Conservation (phyloP, 2,329 filamentous ascomycete genomes). For the Diaporthe amygdali region DNA sequence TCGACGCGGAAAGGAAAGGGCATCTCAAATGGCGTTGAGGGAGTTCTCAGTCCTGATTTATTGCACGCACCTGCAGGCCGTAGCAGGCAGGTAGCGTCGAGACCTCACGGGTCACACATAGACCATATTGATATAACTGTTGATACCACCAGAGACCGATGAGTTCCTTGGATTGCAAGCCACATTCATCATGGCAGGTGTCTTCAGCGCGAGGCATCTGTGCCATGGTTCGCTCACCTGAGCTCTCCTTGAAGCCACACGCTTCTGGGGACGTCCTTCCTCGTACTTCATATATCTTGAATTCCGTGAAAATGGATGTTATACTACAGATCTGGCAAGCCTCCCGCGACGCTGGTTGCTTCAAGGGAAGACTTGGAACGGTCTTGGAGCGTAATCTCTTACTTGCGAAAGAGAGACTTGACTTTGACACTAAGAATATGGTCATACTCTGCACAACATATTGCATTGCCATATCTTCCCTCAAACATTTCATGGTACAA, state of each 20-base stretch:
- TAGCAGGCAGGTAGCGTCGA: not conserved
- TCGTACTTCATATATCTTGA: not conserved
- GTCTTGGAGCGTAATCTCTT: rapidly evolving
- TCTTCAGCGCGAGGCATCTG: no score
- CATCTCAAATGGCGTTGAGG: conserved; percentile 24
- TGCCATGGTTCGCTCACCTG: no score
- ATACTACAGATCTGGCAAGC: not conserved
- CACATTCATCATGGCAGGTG: not conserved
- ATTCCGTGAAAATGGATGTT: not conserved
- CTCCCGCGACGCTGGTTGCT: not conserved
- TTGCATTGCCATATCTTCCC: not conserved
- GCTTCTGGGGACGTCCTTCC: no score
- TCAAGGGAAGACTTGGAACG: not conserved
- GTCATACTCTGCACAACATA: not conserved
- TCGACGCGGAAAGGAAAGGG: conserved; percentile 17
- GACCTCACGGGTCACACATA: not conserved
- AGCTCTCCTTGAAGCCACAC: no score
- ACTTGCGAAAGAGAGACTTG: no score
- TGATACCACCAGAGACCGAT: not conserved
- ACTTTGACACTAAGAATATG: not conserved
- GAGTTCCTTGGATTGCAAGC: not conserved
- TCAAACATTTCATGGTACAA: not conserved
- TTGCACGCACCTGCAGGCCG: not conserved
- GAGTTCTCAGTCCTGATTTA: conserved; percentile 16
- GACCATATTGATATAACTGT: not conserved